A percentile compares a stretch with the other conserved stretches of the same genome.
Evolutionary conservation across 257 asterid species (phyloP).

Genomic region (Dorcoceras hygrometricum): DNA sequence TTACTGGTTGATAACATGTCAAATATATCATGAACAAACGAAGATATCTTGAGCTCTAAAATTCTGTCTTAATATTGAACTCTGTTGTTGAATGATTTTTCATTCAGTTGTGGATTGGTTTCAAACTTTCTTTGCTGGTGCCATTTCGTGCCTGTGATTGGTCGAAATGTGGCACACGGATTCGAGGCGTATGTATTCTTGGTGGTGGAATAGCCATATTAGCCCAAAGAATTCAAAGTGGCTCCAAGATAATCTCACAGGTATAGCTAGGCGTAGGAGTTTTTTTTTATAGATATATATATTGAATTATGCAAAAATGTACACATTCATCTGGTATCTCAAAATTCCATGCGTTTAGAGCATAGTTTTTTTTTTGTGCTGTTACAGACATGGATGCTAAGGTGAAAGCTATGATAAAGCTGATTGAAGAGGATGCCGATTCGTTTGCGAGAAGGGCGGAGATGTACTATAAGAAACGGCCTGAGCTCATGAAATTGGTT

Average conservation of each 20-base stretch:
- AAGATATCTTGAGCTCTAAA: constrained; percentile 31
- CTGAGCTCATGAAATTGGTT: constrained; percentile 92
- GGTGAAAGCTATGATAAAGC: constrained; percentile 92
- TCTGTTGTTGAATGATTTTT: constrained; percentile 31
- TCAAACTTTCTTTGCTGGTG: constrained; percentile 23
- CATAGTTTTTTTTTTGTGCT: constrained; percentile 13
- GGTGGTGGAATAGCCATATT: constrained; percentile 99
- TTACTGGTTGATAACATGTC: constrained; percentile 19
- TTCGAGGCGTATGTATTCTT: constrained; percentile 83
- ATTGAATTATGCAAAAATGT: not conserved
- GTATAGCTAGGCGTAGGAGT: not conserved
- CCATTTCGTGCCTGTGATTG: constrained; percentile 14
- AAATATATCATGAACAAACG: constrained; percentile 18
- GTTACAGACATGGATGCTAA: constrained; percentile 80
- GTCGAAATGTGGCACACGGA: constrained; percentile 44
- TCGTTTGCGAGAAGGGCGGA: constrained; percentile 99
- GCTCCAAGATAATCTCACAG: constrained; percentile 83
- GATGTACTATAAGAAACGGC: constrained; percentile 97
- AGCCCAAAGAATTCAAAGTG: constrained; percentile 96
- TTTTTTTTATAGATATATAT: too few species aligned
- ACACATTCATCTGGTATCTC: not conserved
- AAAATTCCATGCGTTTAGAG: not conserved
- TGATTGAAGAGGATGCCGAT: constrained; percentile 94
- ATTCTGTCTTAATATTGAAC: constrained; percentile 39
- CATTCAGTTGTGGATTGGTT: constrained; percentile 9